Percentiles rank a stretch among this genome's conserved stretches.
phyloP scores from a whole-genome alignment of 106 monocot species.

The Acorus calamus region DNA sequence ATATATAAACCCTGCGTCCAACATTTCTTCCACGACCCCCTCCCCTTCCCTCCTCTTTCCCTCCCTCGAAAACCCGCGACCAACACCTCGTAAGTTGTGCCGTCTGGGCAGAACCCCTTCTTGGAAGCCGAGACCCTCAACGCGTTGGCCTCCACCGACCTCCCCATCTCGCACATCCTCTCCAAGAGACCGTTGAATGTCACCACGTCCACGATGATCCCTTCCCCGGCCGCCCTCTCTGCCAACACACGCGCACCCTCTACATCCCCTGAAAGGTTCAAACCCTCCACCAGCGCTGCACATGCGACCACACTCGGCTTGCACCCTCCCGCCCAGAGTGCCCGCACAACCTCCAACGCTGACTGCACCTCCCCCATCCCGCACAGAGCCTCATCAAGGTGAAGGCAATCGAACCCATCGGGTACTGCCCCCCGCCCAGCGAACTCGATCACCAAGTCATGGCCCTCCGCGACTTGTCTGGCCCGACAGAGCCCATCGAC shows the following conservation, averaged over 20 bases:
- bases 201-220: constrained; percentile 45
- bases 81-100: constrained; percentile 38
- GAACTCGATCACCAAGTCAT: constrained; percentile 41
- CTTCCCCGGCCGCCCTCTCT: constrained; percentile 46
- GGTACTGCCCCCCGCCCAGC: constrained; percentile 36
- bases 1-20: constrained; percentile 60
- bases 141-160: constrained; percentile 42
- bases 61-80: constrained; percentile 55
- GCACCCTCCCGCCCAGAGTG: constrained; percentile 33
- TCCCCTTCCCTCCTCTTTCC: constrained; percentile 60
- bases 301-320: constrained; percentile 30
- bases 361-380: constrained; percentile 17
- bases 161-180: constrained; percentile 44
- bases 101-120: constrained; percentile 49
- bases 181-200: constrained; percentile 63
- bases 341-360: constrained; percentile 36
- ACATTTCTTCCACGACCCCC: constrained; percentile 71
- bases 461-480: constrained; percentile 27
- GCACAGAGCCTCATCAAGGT: constrained; percentile 44
- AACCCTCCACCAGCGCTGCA: constrained; percentile 43
- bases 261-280: constrained; percentile 41
- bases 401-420: constrained; percentile 49
- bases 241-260: constrained; percentile 34
- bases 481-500: constrained; percentile 43
- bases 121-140: constrained; percentile 29